These are phyloP conservation scores for Penicillium antarcticum DNA, from an alignment of 495 filamentous ascomycete species.

Conservation along the genomic window DNA sequence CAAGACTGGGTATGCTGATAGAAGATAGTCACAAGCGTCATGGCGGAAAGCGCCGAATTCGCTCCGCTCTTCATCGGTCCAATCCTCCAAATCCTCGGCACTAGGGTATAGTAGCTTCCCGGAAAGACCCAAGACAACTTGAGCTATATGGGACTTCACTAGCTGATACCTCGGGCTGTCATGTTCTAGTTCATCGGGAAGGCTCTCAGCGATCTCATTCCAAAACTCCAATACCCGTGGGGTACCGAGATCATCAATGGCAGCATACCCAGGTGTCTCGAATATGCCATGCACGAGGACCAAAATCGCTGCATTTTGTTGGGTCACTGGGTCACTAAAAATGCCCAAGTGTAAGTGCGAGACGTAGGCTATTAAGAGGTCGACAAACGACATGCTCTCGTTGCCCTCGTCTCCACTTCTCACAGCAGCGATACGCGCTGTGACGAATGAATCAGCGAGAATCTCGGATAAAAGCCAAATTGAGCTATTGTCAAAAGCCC, in stretches of 20 bases:
- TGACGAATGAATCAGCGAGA: conserved; percentile 30
- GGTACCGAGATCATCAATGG: conserved; percentile 74
- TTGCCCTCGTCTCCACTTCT: conserved; percentile 59
- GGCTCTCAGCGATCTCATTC: conserved; percentile 50
- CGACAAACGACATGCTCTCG: conserved; percentile 64
- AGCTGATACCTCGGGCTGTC: conserved; percentile 21
- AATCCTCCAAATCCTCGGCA: conserved; percentile 37
- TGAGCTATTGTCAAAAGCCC: conserved; percentile 18
- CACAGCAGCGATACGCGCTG: conserved; percentile 40
- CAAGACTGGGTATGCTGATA: conserved; percentile 69
- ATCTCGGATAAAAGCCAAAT: conserved; percentile 29
- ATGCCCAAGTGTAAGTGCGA: conserved; percentile 28
- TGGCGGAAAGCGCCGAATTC: conserved; percentile 76
- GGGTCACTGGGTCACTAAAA: conserved; percentile 25
- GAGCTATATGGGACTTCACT: conserved; percentile 36
- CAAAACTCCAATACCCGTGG: conserved; percentile 80
- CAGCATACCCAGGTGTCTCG: conserved; percentile 67
- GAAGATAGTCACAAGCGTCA: conserved; percentile 78
- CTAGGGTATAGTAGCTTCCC: conserved; percentile 37
- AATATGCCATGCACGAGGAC: conserved; percentile 59
- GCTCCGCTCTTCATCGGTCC: conserved; percentile 68
- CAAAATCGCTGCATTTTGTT: conserved; percentile 39
- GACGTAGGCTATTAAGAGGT: conserved; percentile 67
- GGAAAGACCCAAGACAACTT: conserved; percentile 36
- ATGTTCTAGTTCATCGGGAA: conserved; percentile 30